Conservation (phyloP, 2,329 filamentous ascomycete genomes). For the Penicillium griseofulvum region DNA sequence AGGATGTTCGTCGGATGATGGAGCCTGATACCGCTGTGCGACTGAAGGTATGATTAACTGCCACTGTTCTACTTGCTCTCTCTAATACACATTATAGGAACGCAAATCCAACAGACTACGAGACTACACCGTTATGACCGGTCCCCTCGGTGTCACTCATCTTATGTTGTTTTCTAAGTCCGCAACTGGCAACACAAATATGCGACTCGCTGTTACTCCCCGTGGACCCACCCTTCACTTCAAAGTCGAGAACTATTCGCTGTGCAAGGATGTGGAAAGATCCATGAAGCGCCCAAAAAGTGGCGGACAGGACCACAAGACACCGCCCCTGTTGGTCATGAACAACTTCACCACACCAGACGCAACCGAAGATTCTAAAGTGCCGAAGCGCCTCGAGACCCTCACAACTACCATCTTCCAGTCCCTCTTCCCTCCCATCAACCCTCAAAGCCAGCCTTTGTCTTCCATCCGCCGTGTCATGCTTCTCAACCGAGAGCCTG, state of each 20-base stretch:
- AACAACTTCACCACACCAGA: constrained; percentile 83
- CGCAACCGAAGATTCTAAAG: constrained; percentile 56
- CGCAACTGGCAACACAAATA: constrained; percentile 83
- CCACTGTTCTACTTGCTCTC: neutral
- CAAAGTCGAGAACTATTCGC: constrained; percentile 87
- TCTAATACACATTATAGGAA: constrained; percentile 52
- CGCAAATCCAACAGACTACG: constrained; percentile 80
- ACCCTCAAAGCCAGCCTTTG: constrained; percentile 83
- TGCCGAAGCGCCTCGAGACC: constrained; percentile 92
- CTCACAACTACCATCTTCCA: constrained; percentile 93
- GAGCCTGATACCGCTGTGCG: constrained; percentile 89
- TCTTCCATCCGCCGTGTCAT: constrained; percentile 90
- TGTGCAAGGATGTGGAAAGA: constrained; percentile 85
- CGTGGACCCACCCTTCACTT: constrained; percentile 92
- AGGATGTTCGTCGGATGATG: constrained; percentile 91
- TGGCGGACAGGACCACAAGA: constrained; percentile 80
- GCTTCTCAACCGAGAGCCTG: constrained; percentile 75
- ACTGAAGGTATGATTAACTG: constrained; percentile 58
- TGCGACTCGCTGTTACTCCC: constrained; percentile 82
- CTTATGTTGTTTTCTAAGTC: constrained; percentile 90
- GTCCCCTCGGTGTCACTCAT: constrained; percentile 88
- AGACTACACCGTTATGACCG: constrained; percentile 94
- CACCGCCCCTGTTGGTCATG: constrained; percentile 91
- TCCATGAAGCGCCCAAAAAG: constrained; percentile 79
- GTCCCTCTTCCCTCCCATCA: constrained; percentile 92